Percentiles rank a stretch among this genome's conserved stretches.
These are phyloP conservation scores for Tuber indicum DNA, from an alignment of 495 filamentous ascomycete species.

Conservation along the genomic window DNA sequence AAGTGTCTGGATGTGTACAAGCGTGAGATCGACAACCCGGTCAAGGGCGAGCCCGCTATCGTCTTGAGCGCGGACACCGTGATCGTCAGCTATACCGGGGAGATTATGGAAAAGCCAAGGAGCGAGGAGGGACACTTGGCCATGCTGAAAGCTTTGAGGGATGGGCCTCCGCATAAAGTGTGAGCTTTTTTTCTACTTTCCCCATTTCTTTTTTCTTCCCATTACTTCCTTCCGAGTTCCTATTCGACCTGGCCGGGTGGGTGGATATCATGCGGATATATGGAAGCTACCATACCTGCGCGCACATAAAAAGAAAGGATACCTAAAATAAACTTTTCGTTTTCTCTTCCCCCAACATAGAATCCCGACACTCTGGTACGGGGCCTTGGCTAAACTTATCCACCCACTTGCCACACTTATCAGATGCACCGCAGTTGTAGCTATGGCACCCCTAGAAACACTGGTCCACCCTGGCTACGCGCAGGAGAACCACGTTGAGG, in stretches of 20 bases:
- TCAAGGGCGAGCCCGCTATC: constrained; percentile 62
- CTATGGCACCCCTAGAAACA: constrained; percentile 70
- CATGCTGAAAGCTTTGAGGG: constrained; percentile 74
- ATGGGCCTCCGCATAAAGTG: constrained; percentile 66
- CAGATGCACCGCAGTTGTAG: constrained; percentile 67
- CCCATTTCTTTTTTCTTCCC: not conserved
- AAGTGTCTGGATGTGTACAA: constrained; percentile 77
- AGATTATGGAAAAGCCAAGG: constrained; percentile 82
- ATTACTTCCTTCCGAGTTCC: not conserved
- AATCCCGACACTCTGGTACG: not conserved
- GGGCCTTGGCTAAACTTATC: not conserved
- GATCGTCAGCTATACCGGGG: constrained; percentile 66
- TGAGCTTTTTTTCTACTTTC: constrained; percentile 2
- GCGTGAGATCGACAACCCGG: constrained; percentile 53
- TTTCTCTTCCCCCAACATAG: not conserved
- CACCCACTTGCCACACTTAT: not conserved
- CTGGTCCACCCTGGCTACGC: constrained; percentile 76
- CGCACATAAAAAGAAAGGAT: not conserved
- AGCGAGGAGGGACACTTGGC: constrained; percentile 69
- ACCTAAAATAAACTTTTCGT: not conserved
- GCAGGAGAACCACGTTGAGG: constrained; percentile 72
- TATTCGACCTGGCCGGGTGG: not conserved
- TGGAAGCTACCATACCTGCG: not conserved
- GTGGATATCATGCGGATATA: not conserved
- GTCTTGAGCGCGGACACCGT: constrained; percentile 91